A percentile compares a stretch with the other conserved stretches of the same genome.
Conservation (phyloP, 2,329 filamentous ascomycete species). For the Lizonia empirigonia region DNA sequence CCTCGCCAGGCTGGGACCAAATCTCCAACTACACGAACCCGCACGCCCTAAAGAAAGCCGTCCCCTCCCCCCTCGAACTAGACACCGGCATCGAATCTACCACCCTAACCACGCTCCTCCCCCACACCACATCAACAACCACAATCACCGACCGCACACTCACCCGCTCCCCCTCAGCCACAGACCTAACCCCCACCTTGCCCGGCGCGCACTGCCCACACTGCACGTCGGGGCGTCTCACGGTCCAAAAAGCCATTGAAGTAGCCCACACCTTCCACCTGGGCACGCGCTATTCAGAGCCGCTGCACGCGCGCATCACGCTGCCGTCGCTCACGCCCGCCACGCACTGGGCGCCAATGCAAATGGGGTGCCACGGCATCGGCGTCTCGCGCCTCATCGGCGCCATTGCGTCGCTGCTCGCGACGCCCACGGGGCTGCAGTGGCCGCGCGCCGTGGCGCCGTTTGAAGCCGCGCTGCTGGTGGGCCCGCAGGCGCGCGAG, state of each 20-base stretch:
- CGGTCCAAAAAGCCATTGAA: conserved; percentile 77
- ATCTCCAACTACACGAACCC: conserved; percentile 56
- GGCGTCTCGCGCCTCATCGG: conserved; percentile 90
- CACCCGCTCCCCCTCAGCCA: conserved; percentile 1
- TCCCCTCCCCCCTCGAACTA: conserved; percentile 61
- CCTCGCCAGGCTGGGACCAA: conserved; percentile 20
- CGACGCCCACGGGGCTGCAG: conserved; percentile 73
- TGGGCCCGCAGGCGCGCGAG: conserved; percentile 52
- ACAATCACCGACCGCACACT: conserved; percentile 31
- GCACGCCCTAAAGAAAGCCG: conserved; percentile 68
- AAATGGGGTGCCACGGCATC: conserved; percentile 98
- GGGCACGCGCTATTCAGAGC: conserved; percentile 82
- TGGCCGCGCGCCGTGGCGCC: conserved; percentile 90
- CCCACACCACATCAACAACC: conserved; percentile 20
- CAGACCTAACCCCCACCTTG: conserved; percentile 67
- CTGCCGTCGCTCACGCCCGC: conserved; percentile 49
- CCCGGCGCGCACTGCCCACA: conserved; percentile 74
- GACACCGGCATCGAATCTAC: conserved; percentile 69
- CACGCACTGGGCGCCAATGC: conserved; percentile 61
- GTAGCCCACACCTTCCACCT: conserved; percentile 95
- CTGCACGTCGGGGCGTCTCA: conserved; percentile 68
- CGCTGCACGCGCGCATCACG: conserved; percentile 69
- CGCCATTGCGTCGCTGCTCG: conserved; percentile 78
- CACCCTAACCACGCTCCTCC: conserved; percentile 29
- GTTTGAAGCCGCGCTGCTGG: conserved; percentile 74